These are phyloP conservation scores for Batrachochytrium dendrobatidis DNA, from an alignment of 371 early-diverging fungal genomes.

Conservation along the genomic window DNA sequence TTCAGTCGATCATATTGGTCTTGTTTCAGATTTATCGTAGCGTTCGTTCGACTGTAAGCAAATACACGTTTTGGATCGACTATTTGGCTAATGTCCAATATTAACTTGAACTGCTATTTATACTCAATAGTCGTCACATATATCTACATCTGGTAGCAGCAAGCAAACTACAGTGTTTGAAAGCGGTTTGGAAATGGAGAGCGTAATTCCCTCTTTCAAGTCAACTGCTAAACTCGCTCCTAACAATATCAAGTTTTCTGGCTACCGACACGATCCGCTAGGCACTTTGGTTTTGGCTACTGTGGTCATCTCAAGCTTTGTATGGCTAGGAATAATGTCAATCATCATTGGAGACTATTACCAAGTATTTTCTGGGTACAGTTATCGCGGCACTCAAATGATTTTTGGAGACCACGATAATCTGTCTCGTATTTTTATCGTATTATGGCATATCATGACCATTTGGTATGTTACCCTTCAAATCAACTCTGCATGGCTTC, in stretches of 20 bases:
- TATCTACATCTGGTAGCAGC: background rate
- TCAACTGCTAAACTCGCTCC: constrained; percentile 27
- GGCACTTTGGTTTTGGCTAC: constrained; percentile 49
- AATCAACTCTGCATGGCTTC: constrained; percentile 32
- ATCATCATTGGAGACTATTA: constrained; percentile 68
- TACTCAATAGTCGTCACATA: background rate
- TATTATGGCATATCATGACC: constrained; percentile 61
- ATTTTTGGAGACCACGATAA: constrained; percentile 49
- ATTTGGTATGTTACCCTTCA: constrained; percentile 55
- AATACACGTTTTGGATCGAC: background rate
- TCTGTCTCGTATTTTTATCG: constrained; percentile 54
- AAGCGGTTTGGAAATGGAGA: constrained; percentile 15
- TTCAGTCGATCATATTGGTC: constrained; percentile 18
- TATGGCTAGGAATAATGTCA: constrained; percentile 59
- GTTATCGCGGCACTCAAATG: constrained; percentile 25
- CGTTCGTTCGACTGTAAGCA: background rate
- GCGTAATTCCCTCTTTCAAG: constrained; percentile 9
- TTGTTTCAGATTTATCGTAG: constrained; percentile 16
- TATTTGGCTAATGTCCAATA: too few species aligned
- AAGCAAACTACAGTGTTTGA: constrained; percentile 12
- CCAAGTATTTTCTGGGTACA: constrained; percentile 34
- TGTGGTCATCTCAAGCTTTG: constrained; percentile 45
- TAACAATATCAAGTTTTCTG: too few species aligned
- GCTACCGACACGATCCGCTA: constrained; percentile 51
- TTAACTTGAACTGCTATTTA: background rate